Evolutionary conservation across 306 rosid genomes (phyloP), one percentile per base, ranked within the genome.

Genomic region (Medicago lupulina): DNA sequence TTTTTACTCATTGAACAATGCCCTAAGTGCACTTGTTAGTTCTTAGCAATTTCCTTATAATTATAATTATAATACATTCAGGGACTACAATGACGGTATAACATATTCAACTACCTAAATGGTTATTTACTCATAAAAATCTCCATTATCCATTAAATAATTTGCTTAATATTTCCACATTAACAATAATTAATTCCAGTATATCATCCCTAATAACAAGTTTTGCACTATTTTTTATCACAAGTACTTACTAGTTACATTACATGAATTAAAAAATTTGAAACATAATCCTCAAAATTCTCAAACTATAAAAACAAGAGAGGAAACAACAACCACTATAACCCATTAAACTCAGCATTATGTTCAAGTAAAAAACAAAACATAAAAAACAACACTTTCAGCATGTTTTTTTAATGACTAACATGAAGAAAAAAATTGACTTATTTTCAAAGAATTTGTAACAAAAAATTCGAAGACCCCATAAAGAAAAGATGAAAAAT

Each of bases 401-500:
- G 38, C 23, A 23, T 21, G 23, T 72, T 72, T 34, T 38, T 39
- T 71, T 5, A 8, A 40, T 6, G 23, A 73, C 53, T 38, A 74
- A 40, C 36, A 41, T 58, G 11, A 57, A 47, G 25, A 49, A 15
- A 50, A 46, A 73, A 57, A 53, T 66, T 13, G 60, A 43, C 40
- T 41, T 55, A n/a, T 16, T 51, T 16, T 16, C 0, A 34, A 51
- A 16, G 3, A 6, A n/a, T 12, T 7, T 41, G 8, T 18, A 21
- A 28, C 16, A 16, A 41, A 5, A 67, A 65, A 8, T 11, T 40
- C 17, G 28, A 58, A 74, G 18, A 75, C 58, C 72, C 76, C 63
- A 70, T 18, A 9, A 50, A 67, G 49, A 25, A 59, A 80, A 75
- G 19, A 68, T 50, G 13, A n/a, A 69, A 75, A 55, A 19, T 40